Evolutionary conservation across 2,329 filamentous ascomycete genomes (phyloP), one percentile per base, ranked within the genome.

Genomic region (Emmonsiellopsis sp.): DNA sequence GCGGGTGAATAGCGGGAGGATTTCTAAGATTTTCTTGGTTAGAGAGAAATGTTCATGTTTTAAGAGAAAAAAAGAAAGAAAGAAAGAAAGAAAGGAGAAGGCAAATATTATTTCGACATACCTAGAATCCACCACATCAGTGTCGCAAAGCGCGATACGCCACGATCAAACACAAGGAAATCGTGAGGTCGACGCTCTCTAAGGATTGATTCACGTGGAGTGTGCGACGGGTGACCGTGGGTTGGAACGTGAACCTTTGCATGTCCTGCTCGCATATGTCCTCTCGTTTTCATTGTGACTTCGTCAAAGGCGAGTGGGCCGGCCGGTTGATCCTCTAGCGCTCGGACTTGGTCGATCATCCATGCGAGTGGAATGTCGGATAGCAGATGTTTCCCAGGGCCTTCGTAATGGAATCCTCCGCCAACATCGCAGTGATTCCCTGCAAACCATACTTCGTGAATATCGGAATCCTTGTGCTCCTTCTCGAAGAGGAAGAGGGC

Each of bases 391-490:
- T 60, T 61, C 43, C 60, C 58, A 10, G 60, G 56, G 4, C 62
- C 61, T 6, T 62, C 60, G 7, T 70, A 66, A 0, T 70, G 69
- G 73, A 77, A 81, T 0, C 78, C 78, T 0, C 78, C 78, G 2
- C 78, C 78, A 8, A 80, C 71, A 51, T 81, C 77, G 8, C 74
- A 73, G 53, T 81, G 78, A 52, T 74, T 74, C 1, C 78, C 78
- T 0, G 77, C 72, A 56, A 81, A 81, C 76, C 77, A 81, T 44
- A 80, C 75, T 56, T 81, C 77, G 47, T 74, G 73, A 54, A 77
- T 66, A 51, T 76, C 71, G 33, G 76, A 55, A 1, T 60, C 52
- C 13, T 63, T 54, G 1, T 63, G 58, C 32, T 63, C 52, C n/a
- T 58, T 52, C 14, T 61, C 57, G 13, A 62, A 56, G 17, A 60